Evolutionary conservation across 768 basidiomycete genomes (phyloP), one percentile per base, ranked within the genome.

Genomic region (Lentinula edodes): DNA sequence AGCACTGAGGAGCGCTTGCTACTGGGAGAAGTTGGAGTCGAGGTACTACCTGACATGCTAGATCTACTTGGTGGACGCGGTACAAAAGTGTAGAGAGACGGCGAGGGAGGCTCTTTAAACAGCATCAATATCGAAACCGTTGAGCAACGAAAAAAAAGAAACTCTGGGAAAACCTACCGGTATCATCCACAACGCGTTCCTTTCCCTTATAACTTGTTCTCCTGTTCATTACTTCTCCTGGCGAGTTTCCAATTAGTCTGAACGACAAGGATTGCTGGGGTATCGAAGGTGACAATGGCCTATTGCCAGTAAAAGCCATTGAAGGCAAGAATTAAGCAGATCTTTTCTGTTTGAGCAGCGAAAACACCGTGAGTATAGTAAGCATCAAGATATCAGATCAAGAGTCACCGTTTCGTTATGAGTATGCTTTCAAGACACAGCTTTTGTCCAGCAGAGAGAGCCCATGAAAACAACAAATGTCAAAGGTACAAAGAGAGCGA

Each of bases 71-170:
- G 58, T 36, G 58, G 45, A 9, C 58, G 43, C 16, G 58, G 36
- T 34, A 59, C 36, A 51, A 59, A 59, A 6, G 58, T 35, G 58
- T 59, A 59, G 7, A 51, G 36, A 45, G 58, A 59, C 2, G 58
- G 45, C n/a, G 58, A 59, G 2, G 58, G 58, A 46, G 58, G 58
- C 13, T 59, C 58, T 59, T 12, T 35, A 28, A 10, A 7, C 48
- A 23, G 3, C 0, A 28, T 39, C 15, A 36, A n/a, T 41, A 15
- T 8, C 13, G 16, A 41, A 15, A 9, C 15, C 6, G 36, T 16
- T 2, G 10, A 38, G 23, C 28, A 15, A 51, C 28, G 28, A 28
- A 28, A 28, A 28, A 28, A 10, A 15, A n/a, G n/a, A 35, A 36
- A 48, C 5, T 59, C 15, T 23, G 16, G 28, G 15, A 16, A 34